These are phyloP conservation scores for Volutella citrinella DNA, from an alignment of 2,329 filamentous ascomycete genomes.

Conservation along the genomic window DNA sequence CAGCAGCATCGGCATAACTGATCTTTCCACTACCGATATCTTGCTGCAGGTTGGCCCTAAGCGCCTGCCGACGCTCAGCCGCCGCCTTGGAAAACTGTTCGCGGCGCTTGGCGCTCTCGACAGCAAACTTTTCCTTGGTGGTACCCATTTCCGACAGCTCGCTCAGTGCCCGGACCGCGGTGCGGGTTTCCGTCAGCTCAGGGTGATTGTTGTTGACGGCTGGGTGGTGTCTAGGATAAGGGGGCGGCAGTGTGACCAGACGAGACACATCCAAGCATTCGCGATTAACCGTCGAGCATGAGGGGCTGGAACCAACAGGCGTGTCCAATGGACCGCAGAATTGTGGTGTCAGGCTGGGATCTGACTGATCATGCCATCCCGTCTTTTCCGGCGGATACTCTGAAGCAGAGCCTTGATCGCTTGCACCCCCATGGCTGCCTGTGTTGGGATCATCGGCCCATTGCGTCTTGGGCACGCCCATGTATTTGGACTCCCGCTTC, in stretches of 20 bases:
- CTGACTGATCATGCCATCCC: slow-evolving; percentile 50
- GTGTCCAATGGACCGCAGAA: slow-evolving; percentile 38
- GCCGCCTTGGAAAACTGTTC: slow-evolving; percentile 52
- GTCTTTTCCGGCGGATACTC: slow-evolving; percentile 57
- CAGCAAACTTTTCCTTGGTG: slow-evolving; percentile 61
- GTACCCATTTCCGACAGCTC: slow-evolving; percentile 70
- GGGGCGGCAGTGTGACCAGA: slow-evolving; percentile 86
- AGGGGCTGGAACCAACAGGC: slow-evolving; percentile 38
- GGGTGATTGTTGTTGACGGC: slow-evolving; percentile 96
- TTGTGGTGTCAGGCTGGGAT: slow-evolving; percentile 41
- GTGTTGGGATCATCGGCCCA: slow-evolving; percentile 53
- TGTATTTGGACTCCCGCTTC: slow-evolving; percentile 92
- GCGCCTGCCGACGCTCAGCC: slow-evolving; percentile 55
- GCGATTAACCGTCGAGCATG: slow-evolving; percentile 46
- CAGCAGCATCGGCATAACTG: slow-evolving; percentile 77
- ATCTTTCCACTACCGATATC: slow-evolving; percentile 77
- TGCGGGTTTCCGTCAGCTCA: slow-evolving; percentile 75
- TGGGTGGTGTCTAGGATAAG: slow-evolving; percentile 91
- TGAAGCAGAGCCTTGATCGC: slow-evolving; percentile 38
- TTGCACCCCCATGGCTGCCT: slow-evolving; percentile 33
- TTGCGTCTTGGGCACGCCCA: slow-evolving; percentile 84
- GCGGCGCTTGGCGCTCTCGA: slow-evolving; percentile 55
- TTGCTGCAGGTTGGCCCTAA: slow-evolving; percentile 72
- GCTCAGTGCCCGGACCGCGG: slow-evolving; percentile 68
- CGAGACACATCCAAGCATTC: slow-evolving; percentile 81